Percentiles rank a stretch among this genome's conserved stretches.
Conservation (phyloP, 495 filamentous ascomycete genomes). For the Penicillium canescens region DNA sequence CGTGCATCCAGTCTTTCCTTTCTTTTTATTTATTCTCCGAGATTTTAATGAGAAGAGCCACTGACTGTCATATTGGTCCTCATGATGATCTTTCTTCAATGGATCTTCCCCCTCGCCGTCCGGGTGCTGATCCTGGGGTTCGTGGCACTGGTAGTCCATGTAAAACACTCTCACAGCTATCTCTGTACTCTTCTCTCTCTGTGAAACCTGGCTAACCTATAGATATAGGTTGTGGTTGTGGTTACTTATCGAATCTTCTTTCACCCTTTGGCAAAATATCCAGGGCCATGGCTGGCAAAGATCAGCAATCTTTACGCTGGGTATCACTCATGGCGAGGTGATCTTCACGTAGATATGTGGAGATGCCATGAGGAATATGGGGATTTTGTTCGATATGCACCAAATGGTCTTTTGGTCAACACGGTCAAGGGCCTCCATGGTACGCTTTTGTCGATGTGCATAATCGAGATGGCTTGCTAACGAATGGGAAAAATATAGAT, state of each 20-base stretch:
- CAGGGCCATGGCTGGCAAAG: background rate
- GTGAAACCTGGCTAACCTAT: background rate
- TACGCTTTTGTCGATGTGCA: background rate
- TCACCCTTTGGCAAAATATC: background rate
- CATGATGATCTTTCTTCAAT: background rate
- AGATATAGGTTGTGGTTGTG: background rate
- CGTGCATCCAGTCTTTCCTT: background rate
- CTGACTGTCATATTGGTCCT: background rate
- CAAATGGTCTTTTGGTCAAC: background rate
- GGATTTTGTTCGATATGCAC: background rate
- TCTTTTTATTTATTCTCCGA: background rate
- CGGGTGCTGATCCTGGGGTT: background rate
- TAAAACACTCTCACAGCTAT: background rate
- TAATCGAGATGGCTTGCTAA: background rate
- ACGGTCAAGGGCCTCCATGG: background rate
- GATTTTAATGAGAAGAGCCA: background rate
- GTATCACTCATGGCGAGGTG: background rate
- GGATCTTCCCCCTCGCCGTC: background rate
- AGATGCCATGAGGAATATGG: background rate
- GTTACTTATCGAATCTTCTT: background rate
- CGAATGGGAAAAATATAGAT: background rate
- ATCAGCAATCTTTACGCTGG: background rate
- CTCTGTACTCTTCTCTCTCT: background rate
- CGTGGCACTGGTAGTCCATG: background rate
- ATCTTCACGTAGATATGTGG: background rate